A percentile compares a stretch with the other conserved stretches of the same genome.
Conservation (phyloP, 192 early-diverging fungal species). For the Physocladia obscura region DNA sequence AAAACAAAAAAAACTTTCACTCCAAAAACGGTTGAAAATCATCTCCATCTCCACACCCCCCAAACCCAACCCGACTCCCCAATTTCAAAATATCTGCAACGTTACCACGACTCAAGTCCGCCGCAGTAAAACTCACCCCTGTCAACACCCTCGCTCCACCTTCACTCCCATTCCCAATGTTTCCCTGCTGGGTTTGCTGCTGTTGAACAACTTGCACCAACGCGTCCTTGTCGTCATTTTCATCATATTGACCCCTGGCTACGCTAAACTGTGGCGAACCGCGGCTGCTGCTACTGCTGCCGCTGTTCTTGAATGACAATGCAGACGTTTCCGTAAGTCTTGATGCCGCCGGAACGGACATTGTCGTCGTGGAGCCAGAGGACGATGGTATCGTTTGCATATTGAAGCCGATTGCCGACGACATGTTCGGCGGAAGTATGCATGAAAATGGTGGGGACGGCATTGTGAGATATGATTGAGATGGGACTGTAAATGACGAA, state of each 20-base stretch:
- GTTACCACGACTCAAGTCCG: neutral
- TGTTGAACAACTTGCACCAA: neutral
- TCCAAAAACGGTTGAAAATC: neutral
- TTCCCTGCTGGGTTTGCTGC: neutral
- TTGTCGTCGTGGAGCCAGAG: no score
- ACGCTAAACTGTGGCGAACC: neutral
- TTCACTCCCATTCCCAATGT: neutral
- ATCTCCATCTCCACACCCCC: neutral
- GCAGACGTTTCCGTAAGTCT: no score
- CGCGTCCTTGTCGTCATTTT: neutral
- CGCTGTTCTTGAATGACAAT: no score
- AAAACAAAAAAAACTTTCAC: no score
- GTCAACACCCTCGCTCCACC: neutral
- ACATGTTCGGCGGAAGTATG: no score
- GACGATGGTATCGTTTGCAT: no score
- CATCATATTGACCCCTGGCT: neutral
- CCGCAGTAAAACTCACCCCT: neutral
- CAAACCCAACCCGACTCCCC: neutral
- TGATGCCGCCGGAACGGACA: no score
- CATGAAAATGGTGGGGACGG: no score
- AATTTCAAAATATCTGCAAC: neutral
- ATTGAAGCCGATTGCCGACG: no score
- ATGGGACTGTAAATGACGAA: no score
- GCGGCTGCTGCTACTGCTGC: neutral
- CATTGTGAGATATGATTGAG: no score